phyloP scores from a whole-genome alignment of 345 rosid species.

The Atalantia buxifolia region DNA sequence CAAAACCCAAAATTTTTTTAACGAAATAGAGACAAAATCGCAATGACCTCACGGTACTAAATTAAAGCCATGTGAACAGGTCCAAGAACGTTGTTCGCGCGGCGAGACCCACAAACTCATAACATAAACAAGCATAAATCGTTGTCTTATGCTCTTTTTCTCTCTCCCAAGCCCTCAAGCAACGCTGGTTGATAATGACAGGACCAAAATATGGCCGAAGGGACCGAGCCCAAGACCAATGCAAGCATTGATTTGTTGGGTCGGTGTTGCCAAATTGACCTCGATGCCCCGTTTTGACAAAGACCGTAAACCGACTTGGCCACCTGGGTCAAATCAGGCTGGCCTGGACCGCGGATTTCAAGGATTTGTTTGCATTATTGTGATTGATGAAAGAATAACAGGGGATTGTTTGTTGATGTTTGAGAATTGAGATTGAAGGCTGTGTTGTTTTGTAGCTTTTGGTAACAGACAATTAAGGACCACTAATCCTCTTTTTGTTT shows the following conservation, averaged over 20 bases:
- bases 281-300: not conserved
- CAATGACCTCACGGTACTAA: not conserved
- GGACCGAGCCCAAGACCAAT: not conserved
- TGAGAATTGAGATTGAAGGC: too few species aligned
- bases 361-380: not conserved
- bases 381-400: too few species aligned
- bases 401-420: too few species aligned
- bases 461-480: too few species aligned
- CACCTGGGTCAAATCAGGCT: not conserved
- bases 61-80: not conserved
- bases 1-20: not conserved
- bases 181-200: not conserved
- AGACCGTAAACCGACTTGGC: not conserved
- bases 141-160: not conserved
- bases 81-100: not conserved
- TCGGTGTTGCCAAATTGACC: not conserved
- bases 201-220: not conserved
- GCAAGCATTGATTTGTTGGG: not conserved
- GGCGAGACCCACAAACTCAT: not conserved
- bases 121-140: not conserved
- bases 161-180: not conserved
- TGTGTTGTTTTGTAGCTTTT: too few species aligned
- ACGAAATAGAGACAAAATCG: not conserved
- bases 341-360: not conserved
- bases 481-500: too few species aligned